Base-by-base conservation (phyloP, 1,139 yeast genomes). In the Arxiozyma slooffiae region DNA sequence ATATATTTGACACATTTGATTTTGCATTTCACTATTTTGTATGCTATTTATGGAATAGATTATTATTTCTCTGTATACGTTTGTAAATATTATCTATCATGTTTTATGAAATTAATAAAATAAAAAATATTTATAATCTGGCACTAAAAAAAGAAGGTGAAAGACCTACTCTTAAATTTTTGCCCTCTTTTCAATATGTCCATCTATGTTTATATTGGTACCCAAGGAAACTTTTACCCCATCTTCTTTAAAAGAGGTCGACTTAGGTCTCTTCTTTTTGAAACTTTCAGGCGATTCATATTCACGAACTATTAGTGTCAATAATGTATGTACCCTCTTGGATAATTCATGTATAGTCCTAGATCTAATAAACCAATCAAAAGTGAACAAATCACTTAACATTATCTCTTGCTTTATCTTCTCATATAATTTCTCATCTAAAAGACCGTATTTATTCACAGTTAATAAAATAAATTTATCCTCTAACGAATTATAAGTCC, bases 281-380 rank as follows among this genome's bases (percentile, higher is more conserved):
- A 52, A 38, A 3, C 59, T 54, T n/a, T 71, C 75, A 1, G 84
- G 82, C 0, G 85, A 85, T 55, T 87, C 96, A 55, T 76, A 75
- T 60, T 92, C 97, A 60, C 90, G 78, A 0, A 88, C 80, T 24
- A 92, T 76, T 5, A 95, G 85, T 38, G 88, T 72, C 47, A 92
- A 68, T 51, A 92, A 71, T 0, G 97, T 89, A 48, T 79, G 81
- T 43, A 89, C 80, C 60, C 98, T 78, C 65, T 97, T 78, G 8
- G 88, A 81, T 44, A 92, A 64, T 61, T 92, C 98, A 55, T 81
- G 84, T 0, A 95, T 80, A 0, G 95, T 83, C 58, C 98, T 76
- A 0, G 96, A 85, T 55, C 79, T 74, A 64, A 92, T 79, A 65
- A 82, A 92, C 94, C 96, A 92, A 61, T 92, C 96, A 65, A 88